Percentiles rank a stretch among this genome's conserved stretches.
Evolutionary conservation across 2,329 filamentous ascomycete genomes (phyloP).

Genomic region (Aspergillus thermomutatus): DNA sequence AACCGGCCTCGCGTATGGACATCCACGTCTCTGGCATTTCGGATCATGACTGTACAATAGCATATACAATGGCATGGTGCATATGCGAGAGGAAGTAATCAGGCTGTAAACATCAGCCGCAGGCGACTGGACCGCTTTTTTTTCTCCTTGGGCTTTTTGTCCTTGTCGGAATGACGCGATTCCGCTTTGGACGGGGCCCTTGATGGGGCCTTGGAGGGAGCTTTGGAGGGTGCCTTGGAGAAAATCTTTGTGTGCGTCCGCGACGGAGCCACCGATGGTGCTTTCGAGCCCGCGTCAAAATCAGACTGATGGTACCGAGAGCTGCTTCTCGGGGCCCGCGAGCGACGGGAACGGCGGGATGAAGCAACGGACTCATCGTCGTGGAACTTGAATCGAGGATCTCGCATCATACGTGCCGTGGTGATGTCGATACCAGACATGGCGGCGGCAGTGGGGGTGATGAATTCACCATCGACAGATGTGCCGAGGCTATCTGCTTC

Average conservation of each 20-base stretch:
- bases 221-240: constrained; percentile 15
- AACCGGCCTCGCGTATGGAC: neutral
- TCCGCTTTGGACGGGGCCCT: constrained; percentile 19
- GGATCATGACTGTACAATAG: constrained; percentile 23
- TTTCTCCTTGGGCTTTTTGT: constrained; percentile 30
- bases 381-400: constrained; percentile 35
- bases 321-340: constrained; percentile 21
- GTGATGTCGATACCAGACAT: constrained; percentile 44
- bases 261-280: constrained; percentile 9
- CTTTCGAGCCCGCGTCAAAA: constrained; percentile 11
- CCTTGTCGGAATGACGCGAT: constrained; percentile 23
- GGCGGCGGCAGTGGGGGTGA: constrained; percentile 56
- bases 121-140: constrained; percentile 40
- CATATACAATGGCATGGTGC: constrained; percentile 13
- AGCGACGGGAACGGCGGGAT: constrained; percentile 34
- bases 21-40: neutral
- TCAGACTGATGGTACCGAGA: constrained; percentile 14
- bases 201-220: constrained; percentile 14
- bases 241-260: constrained; percentile 20
- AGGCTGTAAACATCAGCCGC: constrained; percentile 34
- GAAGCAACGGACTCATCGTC: constrained; percentile 33
- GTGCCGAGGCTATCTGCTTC: constrained; percentile 54
- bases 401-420: constrained; percentile 27
- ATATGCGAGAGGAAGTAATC: constrained; percentile 5
- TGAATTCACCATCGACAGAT: constrained; percentile 63